Evolutionary conservation across 2,329 filamentous ascomycete species (phyloP).

Genomic region (Pseudogymnoascus sp.): DNA sequence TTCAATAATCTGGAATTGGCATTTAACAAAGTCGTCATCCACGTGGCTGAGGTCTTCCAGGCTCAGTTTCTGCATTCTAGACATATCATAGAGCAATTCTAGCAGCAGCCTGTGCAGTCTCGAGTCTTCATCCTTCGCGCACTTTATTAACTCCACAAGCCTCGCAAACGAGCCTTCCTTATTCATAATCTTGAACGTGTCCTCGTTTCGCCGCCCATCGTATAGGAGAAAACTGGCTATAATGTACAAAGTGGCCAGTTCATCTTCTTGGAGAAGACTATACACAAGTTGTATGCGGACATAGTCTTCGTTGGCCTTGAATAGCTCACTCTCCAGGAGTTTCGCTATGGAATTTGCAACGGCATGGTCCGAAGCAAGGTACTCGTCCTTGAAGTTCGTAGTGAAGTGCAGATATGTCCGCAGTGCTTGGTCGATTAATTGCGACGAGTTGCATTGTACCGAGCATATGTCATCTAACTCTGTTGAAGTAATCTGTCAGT

Average conservation of each 20-base stretch:
- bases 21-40: slow-evolving; percentile 72
- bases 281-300: slow-evolving; percentile 89
- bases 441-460: slow-evolving; percentile 44
- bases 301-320: slow-evolving; percentile 68
- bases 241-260: slow-evolving; percentile 68
- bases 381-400: slow-evolving; percentile 66
- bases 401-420: slow-evolving; percentile 77
- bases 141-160: slow-evolving; percentile 70
- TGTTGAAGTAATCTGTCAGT: slow-evolving; percentile 27
- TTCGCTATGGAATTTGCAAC: slow-evolving; percentile 71
- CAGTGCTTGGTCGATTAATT: slow-evolving; percentile 74
- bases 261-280: slow-evolving; percentile 84
- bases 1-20: slow-evolving; percentile 83
- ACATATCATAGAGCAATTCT: slow-evolving; percentile 94
- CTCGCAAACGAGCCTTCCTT: slow-evolving; percentile 75
- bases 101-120: slow-evolving; percentile 73
- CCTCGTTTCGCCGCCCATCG: slow-evolving; percentile 72
- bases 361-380: slow-evolving; percentile 69
- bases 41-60: slow-evolving; percentile 68
- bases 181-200: slow-evolving; percentile 80
- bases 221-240: slow-evolving; percentile 79
- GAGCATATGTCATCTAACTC: slow-evolving; percentile 61
- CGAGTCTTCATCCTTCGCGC: slow-evolving; percentile 55
- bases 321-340: slow-evolving; percentile 69
- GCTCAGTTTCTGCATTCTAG: slow-evolving; percentile 75